Evolutionary conservation across 2,329 filamentous ascomycete genomes (phyloP).

Genomic region (Fusarium transvaalense): DNA sequence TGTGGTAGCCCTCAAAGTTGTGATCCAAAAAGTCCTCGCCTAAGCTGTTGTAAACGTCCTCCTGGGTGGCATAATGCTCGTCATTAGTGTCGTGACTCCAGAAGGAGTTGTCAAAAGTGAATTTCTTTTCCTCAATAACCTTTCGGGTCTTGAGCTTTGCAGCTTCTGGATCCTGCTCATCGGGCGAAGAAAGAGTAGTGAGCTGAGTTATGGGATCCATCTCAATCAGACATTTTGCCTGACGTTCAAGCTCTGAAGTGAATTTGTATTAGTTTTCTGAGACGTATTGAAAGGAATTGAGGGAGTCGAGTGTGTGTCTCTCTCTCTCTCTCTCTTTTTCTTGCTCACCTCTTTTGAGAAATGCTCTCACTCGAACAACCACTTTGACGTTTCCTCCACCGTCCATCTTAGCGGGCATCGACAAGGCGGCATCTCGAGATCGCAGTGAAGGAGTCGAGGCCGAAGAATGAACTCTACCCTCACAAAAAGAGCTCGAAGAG

Average conservation of each 20-base stretch:
- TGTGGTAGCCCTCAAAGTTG: constrained; percentile 99
- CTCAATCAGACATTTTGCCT: constrained; percentile 85
- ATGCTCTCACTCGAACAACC: constrained; percentile 83
- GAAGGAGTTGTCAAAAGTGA: constrained; percentile 98
- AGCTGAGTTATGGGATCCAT: constrained; percentile 92
- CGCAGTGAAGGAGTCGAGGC: constrained; percentile 84
- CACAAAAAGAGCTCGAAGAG: constrained; percentile 48
- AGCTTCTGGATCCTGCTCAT: constrained; percentile 65
- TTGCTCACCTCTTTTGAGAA: constrained; percentile 78
- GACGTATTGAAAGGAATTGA: neutral
- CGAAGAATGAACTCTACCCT: constrained; percentile 67
- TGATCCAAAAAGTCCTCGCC: constrained; percentile 98
- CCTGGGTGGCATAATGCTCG: constrained; percentile 89
- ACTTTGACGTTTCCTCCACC: constrained; percentile 83
- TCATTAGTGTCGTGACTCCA: constrained; percentile 90
- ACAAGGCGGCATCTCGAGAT: constrained; percentile 76
- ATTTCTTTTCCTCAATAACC: constrained; percentile 86
- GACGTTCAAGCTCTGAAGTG: constrained; percentile 78
- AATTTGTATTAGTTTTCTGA: constrained; percentile 7
- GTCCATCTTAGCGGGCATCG: constrained; percentile 68
- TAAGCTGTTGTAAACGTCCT: constrained; percentile 92
- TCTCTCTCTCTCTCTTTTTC: no score
- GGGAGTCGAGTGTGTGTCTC: no score
- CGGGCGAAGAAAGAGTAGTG: constrained; percentile 82
- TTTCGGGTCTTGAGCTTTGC: constrained; percentile 75